These are phyloP conservation scores for Zancudomyces culisetae DNA, from an alignment of 371 early-diverging fungal genomes.

Conservation along the genomic window DNA sequence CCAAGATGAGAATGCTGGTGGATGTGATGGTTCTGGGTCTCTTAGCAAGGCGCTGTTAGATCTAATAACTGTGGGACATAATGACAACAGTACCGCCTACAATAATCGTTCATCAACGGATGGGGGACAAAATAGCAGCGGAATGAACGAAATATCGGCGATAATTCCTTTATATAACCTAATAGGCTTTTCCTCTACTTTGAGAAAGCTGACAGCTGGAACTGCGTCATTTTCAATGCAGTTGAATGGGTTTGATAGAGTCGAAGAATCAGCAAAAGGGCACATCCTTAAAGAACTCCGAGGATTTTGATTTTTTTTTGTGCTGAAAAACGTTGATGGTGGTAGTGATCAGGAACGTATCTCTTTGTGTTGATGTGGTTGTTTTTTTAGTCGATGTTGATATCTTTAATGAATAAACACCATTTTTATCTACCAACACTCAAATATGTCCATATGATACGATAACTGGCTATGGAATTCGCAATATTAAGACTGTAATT, in stretches of 20 bases:
- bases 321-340: too few species aligned
- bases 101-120: slow-evolving; percentile 5
- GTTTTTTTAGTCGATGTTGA: too few species aligned
- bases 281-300: slow-evolving; percentile 38
- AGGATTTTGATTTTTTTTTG: slow-evolving; percentile 9
- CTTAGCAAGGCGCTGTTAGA: background rate
- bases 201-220: slow-evolving; percentile 77
- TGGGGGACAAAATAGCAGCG: slow-evolving; percentile 6
- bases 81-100: slow-evolving; percentile 13
- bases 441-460: background rate
- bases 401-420: background rate
- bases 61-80: too few species aligned
- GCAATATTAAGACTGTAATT: background rate
- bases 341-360: too few species aligned
- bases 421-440: background rate
- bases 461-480: background rate
- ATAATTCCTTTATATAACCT: slow-evolving; percentile 63
- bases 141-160: slow-evolving; percentile 26
- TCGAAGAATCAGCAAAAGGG: slow-evolving; percentile 50
- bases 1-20: too few species aligned
- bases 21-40: background rate
- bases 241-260: slow-evolving; percentile 60
- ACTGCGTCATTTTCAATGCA: slow-evolving; percentile 64
- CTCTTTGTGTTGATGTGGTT: too few species aligned
- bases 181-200: slow-evolving; percentile 68